These are phyloP conservation scores for Apiospora koreana DNA, from an alignment of 2,329 filamentous ascomycete genomes.

Conservation along the genomic window DNA sequence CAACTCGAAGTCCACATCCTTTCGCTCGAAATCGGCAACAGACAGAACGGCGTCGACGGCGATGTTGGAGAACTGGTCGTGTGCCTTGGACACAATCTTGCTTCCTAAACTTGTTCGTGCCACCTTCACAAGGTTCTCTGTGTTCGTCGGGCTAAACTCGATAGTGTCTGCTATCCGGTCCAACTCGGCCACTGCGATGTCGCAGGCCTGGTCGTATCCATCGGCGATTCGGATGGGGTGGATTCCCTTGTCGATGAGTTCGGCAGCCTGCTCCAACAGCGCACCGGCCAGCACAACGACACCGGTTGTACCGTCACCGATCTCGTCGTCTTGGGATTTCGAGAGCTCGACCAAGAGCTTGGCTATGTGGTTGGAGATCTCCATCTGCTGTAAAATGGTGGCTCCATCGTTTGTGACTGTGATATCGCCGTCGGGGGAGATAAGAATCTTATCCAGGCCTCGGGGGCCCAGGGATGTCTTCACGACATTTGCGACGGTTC, in stretches of 20 bases:
- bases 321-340: conserved; percentile 98
- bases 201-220: conserved; percentile 96
- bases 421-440: conserved; percentile 97
- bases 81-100: conserved; percentile 98
- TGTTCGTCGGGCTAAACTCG: conserved; percentile 78
- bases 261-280: conserved; percentile 92
- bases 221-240: conserved; percentile 98
- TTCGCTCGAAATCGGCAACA: conserved; percentile 92
- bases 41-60: conserved; percentile 96
- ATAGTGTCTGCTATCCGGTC: conserved; percentile 93
- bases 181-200: conserved; percentile 90
- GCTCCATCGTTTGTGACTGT: conserved; percentile 99
- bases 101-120: conserved; percentile 94
- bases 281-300: conserved; percentile 95
- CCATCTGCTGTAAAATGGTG: conserved; percentile 97
- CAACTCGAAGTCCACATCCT: conserved; percentile 97
- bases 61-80: conserved; percentile 97
- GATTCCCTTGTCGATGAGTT: conserved; percentile 99
- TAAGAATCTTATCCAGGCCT: conserved; percentile 98
- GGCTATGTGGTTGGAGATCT: conserved; percentile 97
- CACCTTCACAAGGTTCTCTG: conserved; percentile 86
- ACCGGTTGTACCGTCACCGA: conserved; percentile 96
- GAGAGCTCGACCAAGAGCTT: conserved; percentile 96
- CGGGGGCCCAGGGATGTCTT: conserved; percentile 95
- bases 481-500: conserved; percentile 95